phyloP scores from a whole-genome alignment of 345 rosid species.

The Syzygium aqueum region DNA sequence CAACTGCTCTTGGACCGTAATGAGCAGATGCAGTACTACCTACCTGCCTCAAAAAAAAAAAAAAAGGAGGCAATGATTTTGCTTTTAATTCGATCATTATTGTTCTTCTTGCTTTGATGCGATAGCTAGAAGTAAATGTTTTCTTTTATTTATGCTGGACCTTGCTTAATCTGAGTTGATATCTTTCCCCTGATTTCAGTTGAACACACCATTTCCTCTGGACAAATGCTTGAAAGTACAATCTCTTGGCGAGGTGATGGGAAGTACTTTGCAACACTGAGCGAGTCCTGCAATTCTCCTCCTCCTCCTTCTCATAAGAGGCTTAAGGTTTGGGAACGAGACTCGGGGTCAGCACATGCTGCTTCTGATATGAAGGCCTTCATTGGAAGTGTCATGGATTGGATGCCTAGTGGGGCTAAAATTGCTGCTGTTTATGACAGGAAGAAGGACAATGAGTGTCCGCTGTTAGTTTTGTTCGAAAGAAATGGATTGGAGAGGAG shows the following conservation, averaged over 20 bases:
- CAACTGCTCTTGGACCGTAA: not conserved
- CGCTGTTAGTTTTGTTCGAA: conserved; percentile 67
- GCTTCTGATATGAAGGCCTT: conserved; percentile 59
- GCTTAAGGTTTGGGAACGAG: conserved; percentile 91
- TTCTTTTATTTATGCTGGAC: not conserved
- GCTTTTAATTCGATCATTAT: not conserved
- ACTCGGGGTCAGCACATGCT: conserved; percentile 66
- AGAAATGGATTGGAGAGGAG: conserved; percentile 86
- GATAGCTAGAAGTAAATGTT: not conserved
- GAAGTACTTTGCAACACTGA: conserved; percentile 65
- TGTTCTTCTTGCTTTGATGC: not conserved
- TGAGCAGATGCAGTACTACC: not conserved
- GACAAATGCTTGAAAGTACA: conserved; percentile 24
- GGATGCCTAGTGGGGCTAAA: conserved; percentile 99
- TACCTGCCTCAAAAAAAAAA: not conserved
- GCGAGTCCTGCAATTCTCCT: conserved; percentile 24
- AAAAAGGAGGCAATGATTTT: not conserved
- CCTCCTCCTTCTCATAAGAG: conserved; percentile 37
- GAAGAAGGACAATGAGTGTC: conserved; percentile 44
- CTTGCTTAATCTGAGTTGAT: not conserved
- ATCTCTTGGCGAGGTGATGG: conserved; percentile 98
- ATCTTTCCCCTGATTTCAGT: not conserved
- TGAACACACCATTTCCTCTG: conserved; percentile 17
- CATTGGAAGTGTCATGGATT: conserved; percentile 63
- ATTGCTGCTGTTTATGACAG: conserved; percentile 67